A percentile compares a stretch with the other conserved stretches of the same genome.
These are phyloP conservation scores for Verticillium tricorpus DNA, from an alignment of 2,329 filamentous ascomycete species.

Conservation along the genomic window DNA sequence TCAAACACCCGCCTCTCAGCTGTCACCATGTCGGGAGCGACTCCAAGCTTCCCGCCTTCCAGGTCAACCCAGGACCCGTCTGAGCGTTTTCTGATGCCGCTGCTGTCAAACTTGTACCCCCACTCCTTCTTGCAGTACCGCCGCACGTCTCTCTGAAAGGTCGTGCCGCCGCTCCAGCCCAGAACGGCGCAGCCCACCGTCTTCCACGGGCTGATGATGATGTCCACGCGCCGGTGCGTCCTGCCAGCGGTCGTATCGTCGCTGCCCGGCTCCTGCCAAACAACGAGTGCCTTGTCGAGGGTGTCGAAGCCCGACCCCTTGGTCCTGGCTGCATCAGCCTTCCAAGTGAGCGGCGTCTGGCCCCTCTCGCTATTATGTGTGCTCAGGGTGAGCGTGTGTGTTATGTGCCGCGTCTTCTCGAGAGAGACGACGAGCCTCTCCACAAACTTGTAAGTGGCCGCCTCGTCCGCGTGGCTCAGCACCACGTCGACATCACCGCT, in stretches of 20 bases:
- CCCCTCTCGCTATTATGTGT: slow-evolving; percentile 67
- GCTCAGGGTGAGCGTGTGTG: slow-evolving; percentile 72
- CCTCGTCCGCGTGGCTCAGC: slow-evolving; percentile 71
- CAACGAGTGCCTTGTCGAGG: slow-evolving; percentile 85
- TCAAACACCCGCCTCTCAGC: slow-evolving; percentile 80
- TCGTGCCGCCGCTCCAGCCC: slow-evolving; percentile 85
- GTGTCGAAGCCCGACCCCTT: slow-evolving; percentile 70
- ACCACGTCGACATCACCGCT: slow-evolving; percentile 85
- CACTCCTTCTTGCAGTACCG: slow-evolving; percentile 70
- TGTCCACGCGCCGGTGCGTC: slow-evolving; percentile 81
- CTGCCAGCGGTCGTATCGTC: background rate
- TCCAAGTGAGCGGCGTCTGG: slow-evolving; percentile 56
- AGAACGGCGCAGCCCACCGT: slow-evolving; percentile 84
- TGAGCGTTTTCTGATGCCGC: slow-evolving; percentile 66
- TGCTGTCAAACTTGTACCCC: slow-evolving; percentile 85
- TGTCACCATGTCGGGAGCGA: slow-evolving; percentile 60
- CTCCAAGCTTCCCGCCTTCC: slow-evolving; percentile 45
- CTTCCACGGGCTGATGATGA: slow-evolving; percentile 84
- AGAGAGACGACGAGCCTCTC: slow-evolving; percentile 65
- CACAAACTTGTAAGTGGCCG: slow-evolving; percentile 65
- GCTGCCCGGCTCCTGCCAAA: slow-evolving; percentile 71
- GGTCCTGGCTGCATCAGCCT: slow-evolving; percentile 28
- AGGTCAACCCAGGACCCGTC: slow-evolving; percentile 70
- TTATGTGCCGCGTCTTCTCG: slow-evolving; percentile 67
- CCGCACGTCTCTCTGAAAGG: slow-evolving; percentile 82